Percentiles rank a stretch among this genome's conserved stretches.
Conservation (phyloP, 495 filamentous ascomycete genomes). For the Penicillium soppii region DNA sequence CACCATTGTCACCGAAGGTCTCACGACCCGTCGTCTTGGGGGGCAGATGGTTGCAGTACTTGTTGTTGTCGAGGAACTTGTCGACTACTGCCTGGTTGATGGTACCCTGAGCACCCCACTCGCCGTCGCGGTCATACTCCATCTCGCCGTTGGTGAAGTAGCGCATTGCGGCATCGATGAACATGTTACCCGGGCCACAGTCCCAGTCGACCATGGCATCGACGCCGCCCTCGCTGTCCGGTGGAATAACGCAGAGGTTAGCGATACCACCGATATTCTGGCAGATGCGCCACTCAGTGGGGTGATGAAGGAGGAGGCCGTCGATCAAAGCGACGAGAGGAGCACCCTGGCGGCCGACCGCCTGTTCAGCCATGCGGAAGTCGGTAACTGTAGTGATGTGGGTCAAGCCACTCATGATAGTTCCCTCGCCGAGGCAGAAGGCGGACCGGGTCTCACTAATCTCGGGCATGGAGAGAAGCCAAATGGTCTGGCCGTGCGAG, state of each 20-base stretch:
- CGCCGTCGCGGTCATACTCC: constrained; percentile 47
- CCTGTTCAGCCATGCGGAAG: constrained; percentile 45
- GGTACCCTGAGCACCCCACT: constrained; percentile 48
- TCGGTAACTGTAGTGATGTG: constrained; percentile 46
- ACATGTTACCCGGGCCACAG: constrained; percentile 43
- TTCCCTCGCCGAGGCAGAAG: constrained; percentile 47
- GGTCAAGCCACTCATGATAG: constrained; percentile 41
- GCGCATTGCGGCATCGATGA: constrained; percentile 38
- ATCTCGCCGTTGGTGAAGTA: constrained; percentile 31
- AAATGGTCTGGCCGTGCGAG: constrained; percentile 60
- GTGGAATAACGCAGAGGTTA: constrained; percentile 59
- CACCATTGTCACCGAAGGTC: constrained; percentile 54
- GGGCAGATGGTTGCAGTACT: constrained; percentile 48
- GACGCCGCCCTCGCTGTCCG: constrained; percentile 48
- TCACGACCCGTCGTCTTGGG: constrained; percentile 60
- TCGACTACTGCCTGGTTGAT: constrained; percentile 54
- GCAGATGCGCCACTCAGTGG: constrained; percentile 53
- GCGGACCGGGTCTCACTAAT: constrained; percentile 47
- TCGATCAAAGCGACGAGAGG: constrained; percentile 49
- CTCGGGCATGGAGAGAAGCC: constrained; percentile 54
- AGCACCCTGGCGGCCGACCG: constrained; percentile 44
- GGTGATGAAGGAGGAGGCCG: constrained; percentile 52
- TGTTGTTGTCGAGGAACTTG: constrained; percentile 46
- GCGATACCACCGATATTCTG: constrained; percentile 62
- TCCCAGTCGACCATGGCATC: constrained; percentile 54